Evolutionary conservation across 2,329 filamentous ascomycete species (phyloP).

Genomic region (Grosmannia clavigera): DNA sequence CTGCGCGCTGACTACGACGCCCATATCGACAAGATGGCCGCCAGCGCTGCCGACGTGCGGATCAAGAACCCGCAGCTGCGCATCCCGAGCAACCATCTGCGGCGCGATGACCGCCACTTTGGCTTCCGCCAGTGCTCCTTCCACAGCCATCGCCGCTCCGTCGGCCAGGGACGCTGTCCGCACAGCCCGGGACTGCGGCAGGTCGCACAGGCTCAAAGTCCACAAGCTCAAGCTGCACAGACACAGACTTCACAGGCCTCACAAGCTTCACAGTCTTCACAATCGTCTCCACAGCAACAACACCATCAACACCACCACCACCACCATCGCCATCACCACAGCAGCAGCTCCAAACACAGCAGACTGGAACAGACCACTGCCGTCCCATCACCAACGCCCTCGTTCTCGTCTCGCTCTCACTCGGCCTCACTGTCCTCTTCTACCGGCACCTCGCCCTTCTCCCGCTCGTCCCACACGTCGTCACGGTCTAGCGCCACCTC

Average conservation of each 20-base stretch:
- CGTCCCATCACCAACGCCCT: not conserved
- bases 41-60: conserved; percentile 35
- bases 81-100: conserved; percentile 41
- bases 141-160: conserved; percentile 42
- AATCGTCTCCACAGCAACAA: too few relatives aligned
- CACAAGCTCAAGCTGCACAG: too few relatives aligned
- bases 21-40: conserved; percentile 39
- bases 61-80: conserved; percentile 50
- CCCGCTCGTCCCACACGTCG: not conserved
- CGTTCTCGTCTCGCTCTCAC: not conserved
- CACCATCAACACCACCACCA: not conserved
- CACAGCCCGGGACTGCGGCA: conserved; percentile 18
- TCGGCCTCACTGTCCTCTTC: conserved; percentile 1
- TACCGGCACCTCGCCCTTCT: not conserved
- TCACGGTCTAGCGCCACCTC: not conserved
- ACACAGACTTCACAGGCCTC: too few relatives aligned
- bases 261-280: too few relatives aligned
- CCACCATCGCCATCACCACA: not conserved
- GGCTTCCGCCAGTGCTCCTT: conserved; percentile 51
- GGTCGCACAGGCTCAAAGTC: too few relatives aligned
- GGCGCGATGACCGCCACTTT: conserved; percentile 44
- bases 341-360: not conserved
- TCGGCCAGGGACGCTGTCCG: conserved; percentile 42
- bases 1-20: conserved; percentile 37
- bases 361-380: not conserved